Conservation (phyloP, 345 rosid species). For the Camelina neglecta region DNA sequence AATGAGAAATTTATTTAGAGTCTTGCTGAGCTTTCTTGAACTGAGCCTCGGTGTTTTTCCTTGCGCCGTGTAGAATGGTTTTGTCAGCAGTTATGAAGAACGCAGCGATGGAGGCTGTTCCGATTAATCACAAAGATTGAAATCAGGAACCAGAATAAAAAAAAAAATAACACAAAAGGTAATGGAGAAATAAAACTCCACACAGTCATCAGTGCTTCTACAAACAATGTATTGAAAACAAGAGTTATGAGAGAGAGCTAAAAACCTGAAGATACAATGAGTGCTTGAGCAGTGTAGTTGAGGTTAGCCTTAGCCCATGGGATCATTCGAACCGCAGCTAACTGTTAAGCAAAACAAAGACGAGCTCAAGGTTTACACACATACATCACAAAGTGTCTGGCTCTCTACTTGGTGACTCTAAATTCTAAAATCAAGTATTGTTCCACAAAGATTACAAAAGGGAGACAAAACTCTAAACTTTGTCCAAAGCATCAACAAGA, state of each 20-base stretch:
- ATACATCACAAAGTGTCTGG: neutral
- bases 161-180: slow-evolving; percentile 9
- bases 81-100: slow-evolving; percentile 95
- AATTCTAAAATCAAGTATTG: neutral
- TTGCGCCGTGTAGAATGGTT: slow-evolving; percentile 82
- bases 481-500: neutral
- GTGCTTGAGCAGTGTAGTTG: slow-evolving; percentile 95
- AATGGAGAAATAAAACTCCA: neutral
- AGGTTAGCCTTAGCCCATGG: slow-evolving; percentile 93
- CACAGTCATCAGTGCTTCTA: neutral
- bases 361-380: neutral
- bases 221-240: neutral
- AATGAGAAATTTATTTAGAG: slow-evolving; percentile 22
- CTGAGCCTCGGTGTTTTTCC: slow-evolving; percentile 51
- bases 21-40: slow-evolving; percentile 42
- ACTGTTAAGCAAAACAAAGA: slow-evolving; percentile 11
- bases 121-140: slow-evolving; percentile 12
- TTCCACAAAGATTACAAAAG: neutral
- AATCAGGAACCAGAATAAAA: neutral
- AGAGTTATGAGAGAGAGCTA: slow-evolving; percentile 12
- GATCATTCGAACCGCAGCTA: slow-evolving; percentile 70
- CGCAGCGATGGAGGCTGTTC: slow-evolving; percentile 70
- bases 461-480: neutral
- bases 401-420: neutral
- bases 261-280: slow-evolving; percentile 72